Conservation (phyloP, 2,329 filamentous ascomycete species). For the Cladosporium oxysporum region DNA sequence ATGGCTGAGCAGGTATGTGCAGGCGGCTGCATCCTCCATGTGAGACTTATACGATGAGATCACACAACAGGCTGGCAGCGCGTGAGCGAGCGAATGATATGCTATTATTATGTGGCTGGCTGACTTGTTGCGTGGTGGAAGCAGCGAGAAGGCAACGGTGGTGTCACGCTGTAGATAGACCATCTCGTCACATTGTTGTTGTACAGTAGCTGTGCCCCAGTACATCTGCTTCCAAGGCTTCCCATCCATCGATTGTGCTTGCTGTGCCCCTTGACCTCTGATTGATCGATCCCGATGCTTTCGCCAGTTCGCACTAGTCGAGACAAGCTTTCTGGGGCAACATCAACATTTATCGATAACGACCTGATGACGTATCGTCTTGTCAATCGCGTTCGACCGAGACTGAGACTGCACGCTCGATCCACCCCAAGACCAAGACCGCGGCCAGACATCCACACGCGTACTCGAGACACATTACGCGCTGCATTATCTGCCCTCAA, state of each 20-base stretch:
- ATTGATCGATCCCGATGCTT: neutral
- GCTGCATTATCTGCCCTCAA: neutral
- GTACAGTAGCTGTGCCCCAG: neutral
- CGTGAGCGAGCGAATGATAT: neutral
- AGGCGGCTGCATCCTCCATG: neutral
- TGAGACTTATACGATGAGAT: slow-evolving; percentile 4
- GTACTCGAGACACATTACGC: neutral
- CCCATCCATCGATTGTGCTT: neutral
- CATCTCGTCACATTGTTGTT: neutral
- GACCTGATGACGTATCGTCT: neutral
- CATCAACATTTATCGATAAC: neutral
- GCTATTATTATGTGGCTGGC: neutral
- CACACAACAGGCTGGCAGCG: neutral
- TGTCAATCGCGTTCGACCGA: neutral
- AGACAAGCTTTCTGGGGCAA: slow-evolving; percentile 14
- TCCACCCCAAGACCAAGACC: neutral
- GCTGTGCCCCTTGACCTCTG: neutral
- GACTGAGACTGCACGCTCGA: neutral
- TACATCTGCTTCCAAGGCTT: too few species aligned
- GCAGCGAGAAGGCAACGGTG: neutral
- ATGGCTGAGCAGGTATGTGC: neutral
- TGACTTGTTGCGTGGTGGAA: neutral
- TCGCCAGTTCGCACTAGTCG: neutral
- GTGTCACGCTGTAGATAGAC: neutral
- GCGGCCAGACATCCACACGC: neutral